phyloP scores from a whole-genome alignment of 495 filamentous ascomycete species.

The Hypoxylon lienhwacheense region DNA sequence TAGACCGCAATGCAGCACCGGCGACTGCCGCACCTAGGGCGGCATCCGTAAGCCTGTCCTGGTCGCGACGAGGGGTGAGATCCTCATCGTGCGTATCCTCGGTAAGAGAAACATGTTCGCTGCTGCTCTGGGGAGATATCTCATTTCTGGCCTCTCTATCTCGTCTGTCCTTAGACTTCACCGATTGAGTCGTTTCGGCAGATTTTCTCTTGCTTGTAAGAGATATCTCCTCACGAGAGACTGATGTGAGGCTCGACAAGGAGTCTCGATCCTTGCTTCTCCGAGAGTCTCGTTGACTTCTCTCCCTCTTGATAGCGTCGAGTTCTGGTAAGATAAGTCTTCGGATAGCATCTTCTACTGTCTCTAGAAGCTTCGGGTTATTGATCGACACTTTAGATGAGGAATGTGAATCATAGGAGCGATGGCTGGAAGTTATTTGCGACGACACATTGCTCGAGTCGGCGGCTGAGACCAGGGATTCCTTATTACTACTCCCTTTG shows the following conservation, averaged over 20 bases:
- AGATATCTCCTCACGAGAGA: slow-evolving; percentile 62
- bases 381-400: slow-evolving; percentile 84
- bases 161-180: slow-evolving; percentile 45
- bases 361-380: slow-evolving; percentile 92
- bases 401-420: slow-evolving; percentile 74
- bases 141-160: slow-evolving; percentile 61
- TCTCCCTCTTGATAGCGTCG: slow-evolving; percentile 85
- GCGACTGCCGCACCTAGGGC: slow-evolving; percentile 43
- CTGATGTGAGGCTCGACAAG: slow-evolving; percentile 57
- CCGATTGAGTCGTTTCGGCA: slow-evolving; percentile 39
- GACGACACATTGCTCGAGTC: slow-evolving; percentile 79
- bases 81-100: slow-evolving; percentile 44
- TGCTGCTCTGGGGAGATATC: slow-evolving; percentile 51
- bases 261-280: slow-evolving; percentile 54
- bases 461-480: slow-evolving; percentile 60
- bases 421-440: slow-evolving; percentile 67
- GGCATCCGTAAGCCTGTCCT: slow-evolving; percentile 44
- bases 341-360: slow-evolving; percentile 93
- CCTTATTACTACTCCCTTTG: slow-evolving; percentile 62
- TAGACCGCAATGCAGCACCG: slow-evolving; percentile 39
- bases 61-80: slow-evolving; percentile 44
- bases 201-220: slow-evolving; percentile 49
- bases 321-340: slow-evolving; percentile 90
- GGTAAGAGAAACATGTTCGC: slow-evolving; percentile 44
- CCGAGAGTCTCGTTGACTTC: slow-evolving; percentile 62